Evolutionary conservation across 306 rosid genomes (phyloP).

Genomic region (Quercus variabilis): DNA sequence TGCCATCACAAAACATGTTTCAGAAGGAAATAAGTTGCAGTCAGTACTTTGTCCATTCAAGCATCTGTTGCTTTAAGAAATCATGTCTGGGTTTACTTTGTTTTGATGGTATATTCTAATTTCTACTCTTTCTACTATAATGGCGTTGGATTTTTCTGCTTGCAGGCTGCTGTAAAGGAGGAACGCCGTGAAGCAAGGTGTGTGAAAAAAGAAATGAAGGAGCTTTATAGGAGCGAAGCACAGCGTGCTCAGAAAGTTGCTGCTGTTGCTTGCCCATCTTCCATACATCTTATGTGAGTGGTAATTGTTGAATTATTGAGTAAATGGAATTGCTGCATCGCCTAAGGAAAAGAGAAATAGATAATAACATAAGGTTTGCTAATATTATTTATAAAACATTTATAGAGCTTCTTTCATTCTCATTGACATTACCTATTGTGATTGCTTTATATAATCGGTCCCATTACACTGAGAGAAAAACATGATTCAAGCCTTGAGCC

Average conservation of each 20-base stretch:
- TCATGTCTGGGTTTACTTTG: not conserved
- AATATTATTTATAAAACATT: too few species aligned
- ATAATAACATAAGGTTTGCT: too few species aligned
- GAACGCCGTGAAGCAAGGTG: conserved; percentile 80
- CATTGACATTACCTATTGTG: too few species aligned
- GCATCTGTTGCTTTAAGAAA: not conserved
- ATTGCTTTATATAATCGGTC: too few species aligned
- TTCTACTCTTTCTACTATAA: not conserved
- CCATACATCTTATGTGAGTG: conserved; percentile 69
- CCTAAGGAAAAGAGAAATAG: conserved; percentile 3
- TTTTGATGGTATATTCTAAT: not conserved
- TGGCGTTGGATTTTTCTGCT: not conserved
- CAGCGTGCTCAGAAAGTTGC: conserved; percentile 80
- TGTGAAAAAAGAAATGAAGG: conserved; percentile 73
- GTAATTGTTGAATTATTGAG: not conserved
- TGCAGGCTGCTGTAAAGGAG: conserved; percentile 82
- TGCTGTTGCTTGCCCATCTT: conserved; percentile 73
- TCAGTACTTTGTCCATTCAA: not conserved
- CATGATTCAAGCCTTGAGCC: too few species aligned
- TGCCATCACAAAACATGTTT: not conserved
- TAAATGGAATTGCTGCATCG: not conserved
- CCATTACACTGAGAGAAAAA: too few species aligned
- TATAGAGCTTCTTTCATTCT: too few species aligned
- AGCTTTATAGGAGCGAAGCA: conserved; percentile 69
- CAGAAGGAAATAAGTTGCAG: not conserved